These are phyloP conservation scores for Mycena chlorophos DNA, from an alignment of 768 basidiomycete genomes.

Conservation along the genomic window DNA sequence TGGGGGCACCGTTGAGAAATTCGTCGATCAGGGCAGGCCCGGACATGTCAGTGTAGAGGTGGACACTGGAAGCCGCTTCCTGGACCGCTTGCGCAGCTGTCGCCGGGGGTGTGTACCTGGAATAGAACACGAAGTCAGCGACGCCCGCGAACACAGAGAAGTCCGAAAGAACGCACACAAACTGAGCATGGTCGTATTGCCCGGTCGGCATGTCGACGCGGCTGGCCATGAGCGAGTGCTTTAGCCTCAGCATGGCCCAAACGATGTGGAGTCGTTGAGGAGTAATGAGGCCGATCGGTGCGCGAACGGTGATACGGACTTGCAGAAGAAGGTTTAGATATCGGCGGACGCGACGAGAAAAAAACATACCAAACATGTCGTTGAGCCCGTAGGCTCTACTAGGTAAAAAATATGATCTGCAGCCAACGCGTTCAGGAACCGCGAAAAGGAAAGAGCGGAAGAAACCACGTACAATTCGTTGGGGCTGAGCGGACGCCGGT, in stretches of 20 bases:
- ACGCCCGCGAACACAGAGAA: background rate
- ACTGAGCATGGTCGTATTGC: slow-evolving; percentile 46
- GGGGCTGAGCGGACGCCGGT: slow-evolving; percentile 9
- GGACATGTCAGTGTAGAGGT: background rate
- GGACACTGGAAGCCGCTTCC: slow-evolving; percentile 32
- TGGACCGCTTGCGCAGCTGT: slow-evolving; percentile 37
- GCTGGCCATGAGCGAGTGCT: slow-evolving; percentile 52
- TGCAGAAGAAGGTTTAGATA: background rate
- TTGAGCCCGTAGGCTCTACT: slow-evolving; percentile 19
- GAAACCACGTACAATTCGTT: slow-evolving; percentile 15
- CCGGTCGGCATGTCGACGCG: slow-evolving; percentile 37
- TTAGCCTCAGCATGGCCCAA: slow-evolving; percentile 53
- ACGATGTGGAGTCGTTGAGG: slow-evolving; percentile 40
- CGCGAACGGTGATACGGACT: slow-evolving; percentile 49
- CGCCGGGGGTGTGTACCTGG: slow-evolving; percentile 41
- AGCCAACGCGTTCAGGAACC: background rate
- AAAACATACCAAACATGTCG: slow-evolving; percentile 12
- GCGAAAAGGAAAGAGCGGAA: background rate
- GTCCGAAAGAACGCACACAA: slow-evolving; percentile 38
- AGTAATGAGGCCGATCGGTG: slow-evolving; percentile 34
- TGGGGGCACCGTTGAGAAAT: slow-evolving; percentile 56
- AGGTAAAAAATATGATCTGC: slow-evolving; percentile 18
- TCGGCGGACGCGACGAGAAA: background rate
- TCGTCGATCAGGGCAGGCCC: slow-evolving; percentile 39
- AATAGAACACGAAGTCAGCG: background rate